Conservation (phyloP, 2,329 filamentous ascomycete genomes). For the Neonectria magnoliae region DNA sequence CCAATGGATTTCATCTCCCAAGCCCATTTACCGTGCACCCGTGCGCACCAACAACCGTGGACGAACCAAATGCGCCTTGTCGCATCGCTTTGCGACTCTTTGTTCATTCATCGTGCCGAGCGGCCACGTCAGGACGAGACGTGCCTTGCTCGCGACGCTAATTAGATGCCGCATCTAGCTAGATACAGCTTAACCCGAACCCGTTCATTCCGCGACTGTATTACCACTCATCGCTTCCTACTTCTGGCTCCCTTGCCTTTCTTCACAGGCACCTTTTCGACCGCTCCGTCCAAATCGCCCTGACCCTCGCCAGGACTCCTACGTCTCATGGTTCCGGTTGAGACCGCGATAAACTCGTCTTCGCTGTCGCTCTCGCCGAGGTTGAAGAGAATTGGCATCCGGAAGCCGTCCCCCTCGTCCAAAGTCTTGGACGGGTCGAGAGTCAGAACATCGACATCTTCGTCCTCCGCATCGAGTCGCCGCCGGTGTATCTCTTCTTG, state of each 20-base stretch:
- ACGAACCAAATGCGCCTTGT: slow-evolving; percentile 24
- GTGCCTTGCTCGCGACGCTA: slow-evolving; percentile 5
- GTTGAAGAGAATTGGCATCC: slow-evolving; percentile 93
- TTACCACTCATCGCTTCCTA: slow-evolving; percentile 46
- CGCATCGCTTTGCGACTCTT: slow-evolving; percentile 13
- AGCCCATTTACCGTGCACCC: slow-evolving; percentile 12
- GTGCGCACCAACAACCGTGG: slow-evolving; percentile 17
- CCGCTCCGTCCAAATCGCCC: slow-evolving; percentile 68
- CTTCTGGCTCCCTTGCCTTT: slow-evolving; percentile 55
- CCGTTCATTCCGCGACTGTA: neutral
- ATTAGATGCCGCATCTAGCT: slow-evolving; percentile 19
- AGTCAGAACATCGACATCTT: slow-evolving; percentile 89
- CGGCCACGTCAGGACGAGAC: slow-evolving; percentile 17
- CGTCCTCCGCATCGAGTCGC: slow-evolving; percentile 89
- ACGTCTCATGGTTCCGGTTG: slow-evolving; percentile 84
- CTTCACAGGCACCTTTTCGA: slow-evolving; percentile 49
- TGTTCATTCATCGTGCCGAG: slow-evolving; percentile 21
- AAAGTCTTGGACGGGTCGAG: slow-evolving; percentile 73
- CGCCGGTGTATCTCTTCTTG: slow-evolving; percentile 94
- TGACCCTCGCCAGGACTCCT: slow-evolving; percentile 81
- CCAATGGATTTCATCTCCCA: slow-evolving; percentile 26
- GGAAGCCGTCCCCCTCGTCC: slow-evolving; percentile 72
- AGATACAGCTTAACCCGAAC: slow-evolving; percentile 24
- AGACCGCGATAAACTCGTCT: slow-evolving; percentile 79
- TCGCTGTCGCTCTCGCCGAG: slow-evolving; percentile 95